Percentiles rank a stretch among this genome's conserved stretches.
These are phyloP conservation scores for Conticribra guillardii DNA, from an alignment of 108 stramenopile genomes.

Conservation along the genomic window DNA sequence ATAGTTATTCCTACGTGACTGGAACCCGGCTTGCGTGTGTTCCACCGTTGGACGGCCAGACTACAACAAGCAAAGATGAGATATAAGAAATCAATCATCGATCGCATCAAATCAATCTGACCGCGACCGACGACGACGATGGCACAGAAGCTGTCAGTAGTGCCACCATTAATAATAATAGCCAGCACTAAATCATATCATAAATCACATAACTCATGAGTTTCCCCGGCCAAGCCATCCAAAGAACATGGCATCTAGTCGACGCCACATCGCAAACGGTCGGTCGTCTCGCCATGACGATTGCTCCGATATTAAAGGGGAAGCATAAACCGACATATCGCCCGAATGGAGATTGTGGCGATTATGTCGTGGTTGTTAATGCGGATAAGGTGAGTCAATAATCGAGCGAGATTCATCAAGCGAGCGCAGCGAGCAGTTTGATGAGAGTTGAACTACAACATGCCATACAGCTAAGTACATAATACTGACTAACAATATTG, in stretches of 20 bases:
- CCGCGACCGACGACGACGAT: too few species aligned
- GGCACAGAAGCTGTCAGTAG: too few species aligned
- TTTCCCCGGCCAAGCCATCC: conserved; percentile 79
- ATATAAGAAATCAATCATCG: too few species aligned
- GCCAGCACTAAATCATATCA: too few species aligned
- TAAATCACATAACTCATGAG: conserved; percentile 51
- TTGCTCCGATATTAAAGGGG: conserved; percentile 88
- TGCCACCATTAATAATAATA: too few species aligned
- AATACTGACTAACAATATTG: not conserved
- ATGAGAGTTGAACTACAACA: not conserved
- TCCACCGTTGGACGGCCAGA: too few species aligned
- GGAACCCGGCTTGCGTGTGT: too few species aligned
- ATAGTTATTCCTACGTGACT: too few species aligned
- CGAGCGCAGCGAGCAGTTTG: not conserved
- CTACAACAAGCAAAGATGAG: too few species aligned
- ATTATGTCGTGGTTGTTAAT: conserved; percentile 93
- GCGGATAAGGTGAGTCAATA: conserved; percentile 83
- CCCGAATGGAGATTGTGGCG: conserved; percentile 94
- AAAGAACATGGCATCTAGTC: conserved; percentile 90
- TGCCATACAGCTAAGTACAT: not conserved
- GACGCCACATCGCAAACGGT: conserved; percentile 91
- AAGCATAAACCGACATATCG: conserved; percentile 96
- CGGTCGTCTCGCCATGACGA: conserved; percentile 90
- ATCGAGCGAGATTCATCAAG: too few species aligned
- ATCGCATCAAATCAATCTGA: too few species aligned